phyloP scores from a whole-genome alignment of 2,329 filamentous ascomycete species.

The Alternaria atra region DNA sequence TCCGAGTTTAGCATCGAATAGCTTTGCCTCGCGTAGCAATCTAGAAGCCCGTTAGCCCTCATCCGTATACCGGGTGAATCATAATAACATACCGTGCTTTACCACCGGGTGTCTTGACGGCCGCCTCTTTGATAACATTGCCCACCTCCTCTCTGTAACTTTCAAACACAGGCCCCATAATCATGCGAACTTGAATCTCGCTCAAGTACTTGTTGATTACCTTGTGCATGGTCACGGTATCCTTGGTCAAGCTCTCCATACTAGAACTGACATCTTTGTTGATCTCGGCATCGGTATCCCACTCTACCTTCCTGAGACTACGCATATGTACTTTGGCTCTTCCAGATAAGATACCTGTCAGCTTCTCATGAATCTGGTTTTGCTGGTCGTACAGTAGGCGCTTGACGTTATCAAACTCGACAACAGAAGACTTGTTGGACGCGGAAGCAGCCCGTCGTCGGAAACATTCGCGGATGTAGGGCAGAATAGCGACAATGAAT shows the following conservation, averaged over 20 bases:
- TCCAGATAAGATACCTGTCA: constrained; percentile 90
- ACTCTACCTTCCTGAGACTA: constrained; percentile 77
- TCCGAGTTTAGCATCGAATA: constrained; percentile 73
- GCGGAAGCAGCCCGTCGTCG: constrained; percentile 70
- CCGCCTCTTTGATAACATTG: constrained; percentile 71
- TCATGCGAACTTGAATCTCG: constrained; percentile 77
- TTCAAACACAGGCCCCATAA: constrained; percentile 85
- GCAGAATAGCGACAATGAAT: constrained; percentile 86
- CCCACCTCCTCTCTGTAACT: constrained; percentile 84
- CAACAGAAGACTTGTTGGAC: constrained; percentile 62
- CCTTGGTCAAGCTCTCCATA: constrained; percentile 87
- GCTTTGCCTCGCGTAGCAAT: constrained; percentile 78
- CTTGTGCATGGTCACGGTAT: constrained; percentile 84
- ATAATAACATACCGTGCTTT: constrained; percentile 70
- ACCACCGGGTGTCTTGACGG: constrained; percentile 71
- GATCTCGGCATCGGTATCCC: constrained; percentile 65
- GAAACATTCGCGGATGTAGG: constrained; percentile 90
- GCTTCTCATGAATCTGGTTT: constrained; percentile 87
- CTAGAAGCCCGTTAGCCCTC: constrained; percentile 55
- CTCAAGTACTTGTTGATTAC: constrained; percentile 84
- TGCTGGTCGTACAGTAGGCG: constrained; percentile 88
- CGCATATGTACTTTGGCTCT: constrained; percentile 78
- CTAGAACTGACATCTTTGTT: constrained; percentile 67
- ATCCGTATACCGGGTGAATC: neutral
- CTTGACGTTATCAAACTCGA: constrained; percentile 88